Base-by-base conservation (phyloP, 1,284 basidiomycete species). In the Xerocomus amazonicus region DNA sequence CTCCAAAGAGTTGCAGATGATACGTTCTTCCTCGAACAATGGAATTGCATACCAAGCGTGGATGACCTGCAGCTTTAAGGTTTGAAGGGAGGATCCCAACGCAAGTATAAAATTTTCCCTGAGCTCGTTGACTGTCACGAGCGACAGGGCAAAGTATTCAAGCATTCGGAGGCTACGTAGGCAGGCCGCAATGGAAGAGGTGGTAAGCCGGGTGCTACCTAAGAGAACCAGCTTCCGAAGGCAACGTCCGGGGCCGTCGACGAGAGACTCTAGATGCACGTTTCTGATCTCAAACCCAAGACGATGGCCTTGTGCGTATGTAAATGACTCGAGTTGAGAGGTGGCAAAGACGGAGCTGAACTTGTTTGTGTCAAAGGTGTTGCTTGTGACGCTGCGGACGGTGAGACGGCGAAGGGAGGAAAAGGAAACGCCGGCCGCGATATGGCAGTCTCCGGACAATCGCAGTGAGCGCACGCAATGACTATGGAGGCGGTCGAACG, bases 251-350 rank as follows among this genome's bases (percentile, higher is more conserved):
- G 65, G 59, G 6, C 55, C 55, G 4, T 55, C 47, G 12, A 61
- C 45, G 19, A 76, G 57, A 6, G 68, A 70, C 17, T 61, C 50
- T 33, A 75, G 62, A 47, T 70, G 70, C 2, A 37, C 35, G 49
- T 72, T 66, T 23, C 69, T 65, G 16, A 74, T 60, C 55, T 73
- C 68, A 51, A 73, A 73, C 7, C 63, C 70, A n/a, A 70, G 56
- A 35, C 61, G 56, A 45, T 71, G 58, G 16, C 65, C 66, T 45
- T 68, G 68, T 10, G 56, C 59, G 47, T 73, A 69, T n/a, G 51
- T 50, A 57, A 77, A 75, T 4, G 65, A 63, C 26, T 67, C 56
- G 13, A 75, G 59, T 23, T 45, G 53, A 5, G 67, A 60, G 16
- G 49, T 50, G 6, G 57, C 53, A 59, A 73, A 68, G 48, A 53